phyloP scores from a whole-genome alignment of 192 early-diverging fungal genomes.

The Glomus cerebriforme region DNA sequence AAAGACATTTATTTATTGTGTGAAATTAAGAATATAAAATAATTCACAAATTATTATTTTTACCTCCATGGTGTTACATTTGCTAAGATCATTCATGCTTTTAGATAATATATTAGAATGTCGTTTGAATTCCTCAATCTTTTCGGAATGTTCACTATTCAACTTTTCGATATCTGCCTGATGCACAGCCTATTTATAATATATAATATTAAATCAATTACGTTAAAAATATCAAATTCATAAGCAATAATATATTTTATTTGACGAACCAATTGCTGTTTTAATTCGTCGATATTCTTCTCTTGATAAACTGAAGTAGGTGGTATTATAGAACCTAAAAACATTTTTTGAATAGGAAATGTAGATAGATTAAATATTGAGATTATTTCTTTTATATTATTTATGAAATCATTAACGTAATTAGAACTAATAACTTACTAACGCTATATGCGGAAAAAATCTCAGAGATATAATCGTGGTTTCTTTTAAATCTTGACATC shows the following conservation, averaged over 20 bases:
- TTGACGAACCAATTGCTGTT: constrained; percentile 27
- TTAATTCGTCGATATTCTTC: constrained; percentile 36
- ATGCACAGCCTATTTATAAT: constrained; percentile 31
- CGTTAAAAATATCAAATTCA: neutral
- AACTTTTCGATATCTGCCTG: constrained; percentile 37
- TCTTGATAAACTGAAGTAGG: constrained; percentile 35
- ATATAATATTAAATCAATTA: constrained; percentile 22
- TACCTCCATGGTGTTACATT: neutral
- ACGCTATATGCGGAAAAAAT: constrained; percentile 66
- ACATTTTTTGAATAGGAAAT: neutral
- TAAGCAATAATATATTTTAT: neutral
- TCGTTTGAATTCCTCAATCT: constrained; percentile 42
- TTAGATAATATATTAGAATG: constrained; percentile 18
- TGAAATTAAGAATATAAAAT: neutral
- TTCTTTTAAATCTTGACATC: constrained; percentile 62
- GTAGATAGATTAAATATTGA: neutral
- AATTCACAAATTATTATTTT: neutral
- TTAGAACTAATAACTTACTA: constrained; percentile 39
- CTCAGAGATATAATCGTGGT: constrained; percentile 66
- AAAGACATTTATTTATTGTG: neutral
- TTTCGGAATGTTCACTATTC: constrained; percentile 43
- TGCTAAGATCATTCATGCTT: neutral
- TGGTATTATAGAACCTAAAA: constrained; percentile 37
- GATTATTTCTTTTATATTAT: neutral
- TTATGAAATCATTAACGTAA: neutral